These are phyloP conservation scores for Grigorovia humatica DNA, from an alignment of 805 yeast genomes.

Conservation along the genomic window DNA sequence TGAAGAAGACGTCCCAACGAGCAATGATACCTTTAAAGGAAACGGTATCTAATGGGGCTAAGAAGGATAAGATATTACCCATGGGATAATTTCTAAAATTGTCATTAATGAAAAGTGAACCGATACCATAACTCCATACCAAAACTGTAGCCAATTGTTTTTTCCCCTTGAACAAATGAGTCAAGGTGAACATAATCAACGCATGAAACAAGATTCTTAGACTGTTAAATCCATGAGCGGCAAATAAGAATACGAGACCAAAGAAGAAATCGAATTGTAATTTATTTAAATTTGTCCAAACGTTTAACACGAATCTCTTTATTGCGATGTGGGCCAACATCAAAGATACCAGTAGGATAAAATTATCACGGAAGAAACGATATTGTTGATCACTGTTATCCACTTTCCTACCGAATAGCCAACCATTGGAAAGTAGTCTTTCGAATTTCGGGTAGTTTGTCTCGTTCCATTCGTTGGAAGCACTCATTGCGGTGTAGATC, in stretches of 20 bases:
- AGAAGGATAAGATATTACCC: constrained; percentile 31
- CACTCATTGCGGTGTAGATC: constrained; percentile 72
- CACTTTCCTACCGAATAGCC: constrained; percentile 84
- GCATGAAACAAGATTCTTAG: constrained; percentile 54
- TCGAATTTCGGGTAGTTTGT: constrained; percentile 54
- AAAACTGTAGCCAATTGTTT: constrained; percentile 32
- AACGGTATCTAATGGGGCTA: constrained; percentile 45
- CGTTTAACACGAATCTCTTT: constrained; percentile 30
- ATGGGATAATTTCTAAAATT: constrained; percentile 44
- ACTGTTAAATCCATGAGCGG: constrained; percentile 71
- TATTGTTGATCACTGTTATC: constrained; percentile 92
- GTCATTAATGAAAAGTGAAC: constrained; percentile 69
- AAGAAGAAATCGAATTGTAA: constrained; percentile 61
- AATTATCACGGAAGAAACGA: constrained; percentile 73
- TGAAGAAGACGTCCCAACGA: constrained; percentile 94
- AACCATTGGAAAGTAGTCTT: constrained; percentile 61
- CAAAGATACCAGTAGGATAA: constrained; percentile 49
- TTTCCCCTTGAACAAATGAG: constrained; percentile 19
- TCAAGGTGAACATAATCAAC: constrained; percentile 35
- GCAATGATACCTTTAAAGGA: constrained; percentile 60
- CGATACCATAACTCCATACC: constrained; percentile 76
- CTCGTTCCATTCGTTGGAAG: constrained; percentile 63
- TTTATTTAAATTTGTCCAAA: constrained; percentile 31
- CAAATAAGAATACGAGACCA: constrained; percentile 57
- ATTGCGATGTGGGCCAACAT: constrained; percentile 43